phyloP scores from a whole-genome alignment of 2,329 filamentous ascomycete species.

The Domatiomyces catenatus region DNA sequence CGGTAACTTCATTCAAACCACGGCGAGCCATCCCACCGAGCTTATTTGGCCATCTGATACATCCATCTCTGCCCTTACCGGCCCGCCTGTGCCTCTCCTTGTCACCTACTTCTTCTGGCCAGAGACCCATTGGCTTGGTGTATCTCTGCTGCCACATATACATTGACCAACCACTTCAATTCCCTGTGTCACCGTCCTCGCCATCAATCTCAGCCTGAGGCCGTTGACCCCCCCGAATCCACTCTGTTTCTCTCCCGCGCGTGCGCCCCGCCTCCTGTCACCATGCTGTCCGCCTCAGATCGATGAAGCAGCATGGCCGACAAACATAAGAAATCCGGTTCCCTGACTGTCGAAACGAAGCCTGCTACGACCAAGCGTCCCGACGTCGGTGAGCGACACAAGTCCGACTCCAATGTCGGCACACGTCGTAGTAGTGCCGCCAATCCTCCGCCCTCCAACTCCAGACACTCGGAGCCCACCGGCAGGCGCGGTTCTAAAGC shows the following conservation, averaged over 20 bases:
- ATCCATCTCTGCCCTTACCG: too few species aligned
- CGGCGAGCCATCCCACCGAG: background rate
- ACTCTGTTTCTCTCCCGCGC: too few species aligned
- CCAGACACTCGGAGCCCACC: slow-evolving; percentile 8
- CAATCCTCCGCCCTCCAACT: slow-evolving; percentile 8
- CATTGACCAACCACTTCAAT: background rate
- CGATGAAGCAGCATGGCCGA: background rate
- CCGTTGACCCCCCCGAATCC: background rate
- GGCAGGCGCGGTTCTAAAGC: slow-evolving; percentile 10
- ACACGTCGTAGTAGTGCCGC: slow-evolving; percentile 11
- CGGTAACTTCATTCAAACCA: background rate
- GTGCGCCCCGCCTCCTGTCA: background rate
- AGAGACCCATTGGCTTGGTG: background rate
- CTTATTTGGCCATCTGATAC: background rate
- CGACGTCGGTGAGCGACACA: slow-evolving; percentile 13
- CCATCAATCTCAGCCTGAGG: background rate
- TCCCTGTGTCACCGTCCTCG: background rate
- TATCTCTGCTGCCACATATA: background rate
- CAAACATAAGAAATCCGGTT: slow-evolving; percentile 13
- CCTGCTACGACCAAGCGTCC: slow-evolving; percentile 7
- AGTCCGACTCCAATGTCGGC: slow-evolving; percentile 13
- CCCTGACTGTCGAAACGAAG: slow-evolving; percentile 11
- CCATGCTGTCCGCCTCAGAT: background rate
- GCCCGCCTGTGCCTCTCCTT: background rate
- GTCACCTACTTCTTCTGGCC: background rate